Conservation (phyloP, 2,329 filamentous ascomycete genomes). For the Myriosclerotinia scirpicola region DNA sequence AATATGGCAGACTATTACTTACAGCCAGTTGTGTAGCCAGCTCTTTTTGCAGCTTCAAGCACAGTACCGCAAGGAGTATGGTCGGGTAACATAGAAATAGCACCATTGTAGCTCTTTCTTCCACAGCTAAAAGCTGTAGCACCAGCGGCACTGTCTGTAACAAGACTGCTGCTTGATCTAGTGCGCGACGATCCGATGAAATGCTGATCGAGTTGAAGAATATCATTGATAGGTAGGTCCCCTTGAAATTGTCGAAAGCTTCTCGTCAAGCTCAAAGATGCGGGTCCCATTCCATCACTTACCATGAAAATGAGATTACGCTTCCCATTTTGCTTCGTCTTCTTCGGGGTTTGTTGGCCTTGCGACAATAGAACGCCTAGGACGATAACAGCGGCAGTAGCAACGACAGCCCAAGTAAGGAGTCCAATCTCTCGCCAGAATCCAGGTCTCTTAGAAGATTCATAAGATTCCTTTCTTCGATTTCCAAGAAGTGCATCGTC, state of each 20-base stretch:
- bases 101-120: conserved; percentile 93
- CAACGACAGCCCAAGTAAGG: conserved; percentile 79
- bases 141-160: conserved; percentile 96
- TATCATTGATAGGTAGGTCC: conserved; percentile 70
- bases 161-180: conserved; percentile 75
- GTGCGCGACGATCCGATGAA: conserved; percentile 90
- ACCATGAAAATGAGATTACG: conserved; percentile 99
- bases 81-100: conserved; percentile 86
- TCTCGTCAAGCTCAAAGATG: conserved; percentile 81
- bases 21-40: conserved; percentile 82
- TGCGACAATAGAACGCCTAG: conserved; percentile 80
- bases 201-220: conserved; percentile 79
- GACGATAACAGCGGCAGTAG: conserved; percentile 75
- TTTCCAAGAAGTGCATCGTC: conserved; percentile 43
- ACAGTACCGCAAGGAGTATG: conserved; percentile 86
- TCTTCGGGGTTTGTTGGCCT: conserved; percentile 43
- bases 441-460: conserved; percentile 46
- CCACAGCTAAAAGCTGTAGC: conserved; percentile 95
- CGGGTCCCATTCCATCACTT: conserved; percentile 96
- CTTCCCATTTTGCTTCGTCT: conserved; percentile 58
- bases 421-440: conserved; percentile 73
- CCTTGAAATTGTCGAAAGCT: conserved; percentile 78
- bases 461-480: conserved; percentile 34
- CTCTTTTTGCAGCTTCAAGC: conserved; percentile 88
- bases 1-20: not conserved